Evolutionary conservation across 2,329 filamentous ascomycete genomes (phyloP).

Genomic region (Xylariaceae sp.): DNA sequence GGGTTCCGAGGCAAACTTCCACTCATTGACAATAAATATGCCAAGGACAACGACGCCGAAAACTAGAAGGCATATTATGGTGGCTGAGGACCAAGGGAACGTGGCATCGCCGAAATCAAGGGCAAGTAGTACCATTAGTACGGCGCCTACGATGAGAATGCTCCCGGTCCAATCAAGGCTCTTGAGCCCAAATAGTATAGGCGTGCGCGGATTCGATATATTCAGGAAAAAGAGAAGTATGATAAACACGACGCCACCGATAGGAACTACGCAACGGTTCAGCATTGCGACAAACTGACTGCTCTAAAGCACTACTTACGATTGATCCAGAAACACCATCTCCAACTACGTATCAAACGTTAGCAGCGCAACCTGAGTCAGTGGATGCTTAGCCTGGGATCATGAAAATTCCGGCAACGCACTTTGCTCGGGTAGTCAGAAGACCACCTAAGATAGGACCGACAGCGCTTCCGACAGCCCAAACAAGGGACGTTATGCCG

Average conservation of each 20-base stretch:
- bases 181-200: constrained; percentile 62
- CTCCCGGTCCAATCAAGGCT: constrained; percentile 65
- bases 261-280: constrained; percentile 40
- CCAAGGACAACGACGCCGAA: constrained; percentile 49
- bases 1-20: constrained; percentile 64
- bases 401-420: not conserved
- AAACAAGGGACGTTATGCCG: constrained; percentile 65
- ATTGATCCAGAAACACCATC: constrained; percentile 60
- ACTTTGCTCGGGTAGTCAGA: constrained; percentile 14
- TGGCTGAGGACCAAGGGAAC: constrained; percentile 63
- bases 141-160: constrained; percentile 63
- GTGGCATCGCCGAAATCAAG: constrained; percentile 69
- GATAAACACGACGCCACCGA: constrained; percentile 58
- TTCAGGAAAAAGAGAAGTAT: constrained; percentile 66
- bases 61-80: constrained; percentile 65
- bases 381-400: too few relatives aligned
- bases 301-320: constrained; percentile 40
- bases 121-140: constrained; percentile 70
- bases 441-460: too few relatives aligned
- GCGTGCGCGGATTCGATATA: constrained; percentile 61
- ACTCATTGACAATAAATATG: constrained; percentile 64
- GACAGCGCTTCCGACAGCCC: too few relatives aligned
- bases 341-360: constrained; percentile 54
- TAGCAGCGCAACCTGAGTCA: too few relatives aligned
- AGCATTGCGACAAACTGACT: not conserved